Conservation (phyloP, 345 rosid species). For the Rhodamnia rubescens region DNA sequence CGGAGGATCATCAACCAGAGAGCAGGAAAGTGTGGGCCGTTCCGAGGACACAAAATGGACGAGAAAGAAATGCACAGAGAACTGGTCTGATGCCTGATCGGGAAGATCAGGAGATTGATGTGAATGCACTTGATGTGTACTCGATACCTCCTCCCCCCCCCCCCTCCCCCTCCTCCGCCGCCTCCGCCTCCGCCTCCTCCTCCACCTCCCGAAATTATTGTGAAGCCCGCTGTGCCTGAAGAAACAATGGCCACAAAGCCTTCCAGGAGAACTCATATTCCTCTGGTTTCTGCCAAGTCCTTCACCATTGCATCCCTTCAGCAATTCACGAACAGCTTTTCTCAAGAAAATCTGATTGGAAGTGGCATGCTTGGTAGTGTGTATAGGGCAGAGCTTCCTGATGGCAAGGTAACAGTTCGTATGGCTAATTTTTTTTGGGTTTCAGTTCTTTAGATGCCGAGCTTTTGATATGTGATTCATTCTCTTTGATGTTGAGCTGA, state of each 20-base stretch:
- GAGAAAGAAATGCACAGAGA: constrained; percentile 25
- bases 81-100: constrained; percentile 16
- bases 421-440: not conserved
- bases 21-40: constrained; percentile 29
- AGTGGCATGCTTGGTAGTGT: constrained; percentile 93
- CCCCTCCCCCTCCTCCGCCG: constrained; percentile 19
- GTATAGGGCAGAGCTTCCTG: constrained; percentile 78
- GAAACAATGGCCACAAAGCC: constrained; percentile 34
- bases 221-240: constrained; percentile 36
- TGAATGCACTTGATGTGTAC: constrained; percentile 28
- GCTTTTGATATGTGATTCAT: not conserved
- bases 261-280: constrained; percentile 28
- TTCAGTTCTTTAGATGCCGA: not conserved
- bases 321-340: constrained; percentile 90
- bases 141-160: constrained; percentile 38
- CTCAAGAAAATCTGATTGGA: constrained; percentile 82
- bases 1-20: constrained; percentile 20
- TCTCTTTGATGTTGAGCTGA: not conserved
- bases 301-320: constrained; percentile 94
- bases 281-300: constrained; percentile 49
- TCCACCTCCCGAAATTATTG: constrained; percentile 33
- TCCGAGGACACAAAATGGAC: constrained; percentile 37
- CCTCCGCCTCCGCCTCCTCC: constrained; percentile 53
- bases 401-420: constrained; percentile 48
- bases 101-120: constrained; percentile 51